Evolutionary conservation across 768 basidiomycete genomes (phyloP).

Genomic region (Lactarius hatsudake): DNA sequence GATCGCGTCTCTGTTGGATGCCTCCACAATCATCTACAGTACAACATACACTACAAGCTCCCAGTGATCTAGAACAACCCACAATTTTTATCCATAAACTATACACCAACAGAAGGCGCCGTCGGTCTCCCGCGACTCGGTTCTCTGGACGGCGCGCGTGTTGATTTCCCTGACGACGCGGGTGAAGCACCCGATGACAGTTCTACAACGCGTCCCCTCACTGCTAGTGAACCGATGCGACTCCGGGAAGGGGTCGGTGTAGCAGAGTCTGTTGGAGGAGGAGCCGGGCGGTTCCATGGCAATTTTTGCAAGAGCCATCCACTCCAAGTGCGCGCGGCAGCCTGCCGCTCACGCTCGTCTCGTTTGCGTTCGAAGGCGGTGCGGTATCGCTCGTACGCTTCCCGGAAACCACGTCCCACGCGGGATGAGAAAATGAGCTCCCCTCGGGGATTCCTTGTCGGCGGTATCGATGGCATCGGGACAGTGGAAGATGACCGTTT

Average conservation of each 20-base stretch:
- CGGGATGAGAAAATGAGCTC: constrained; percentile 95
- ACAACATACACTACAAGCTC: constrained; percentile 5
- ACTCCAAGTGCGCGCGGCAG: constrained; percentile 34
- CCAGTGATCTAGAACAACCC: constrained; percentile 8
- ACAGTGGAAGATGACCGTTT: constrained; percentile 43
- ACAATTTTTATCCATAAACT: background rate
- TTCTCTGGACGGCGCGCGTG: constrained; percentile 13
- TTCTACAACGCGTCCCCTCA: constrained; percentile 11
- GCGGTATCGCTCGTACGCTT: constrained; percentile 91
- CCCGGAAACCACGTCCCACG: constrained; percentile 77
- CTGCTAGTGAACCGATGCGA: constrained; percentile 14
- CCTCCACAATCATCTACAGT: constrained; percentile 5
- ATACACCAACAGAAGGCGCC: constrained; percentile 2
- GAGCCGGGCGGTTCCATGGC: constrained; percentile 29
- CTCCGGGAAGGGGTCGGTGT: constrained; percentile 21
- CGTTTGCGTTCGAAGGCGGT: constrained; percentile 78
- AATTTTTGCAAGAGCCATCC: constrained; percentile 34
- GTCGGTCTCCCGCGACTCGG: constrained; percentile 15
- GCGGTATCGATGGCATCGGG: constrained; percentile 79
- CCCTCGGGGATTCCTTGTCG: constrained; percentile 85
- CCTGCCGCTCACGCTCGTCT: constrained; percentile 55
- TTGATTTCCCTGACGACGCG: constrained; percentile 17
- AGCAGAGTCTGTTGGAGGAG: constrained; percentile 14
- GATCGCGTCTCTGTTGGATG: constrained; percentile 8
- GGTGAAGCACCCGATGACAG: constrained; percentile 15